Percentiles rank a stretch among this genome's conserved stretches.
These are phyloP conservation scores for Hypoxylon sp. DNA, from an alignment of 2,329 filamentous ascomycete genomes.

Conservation along the genomic window DNA sequence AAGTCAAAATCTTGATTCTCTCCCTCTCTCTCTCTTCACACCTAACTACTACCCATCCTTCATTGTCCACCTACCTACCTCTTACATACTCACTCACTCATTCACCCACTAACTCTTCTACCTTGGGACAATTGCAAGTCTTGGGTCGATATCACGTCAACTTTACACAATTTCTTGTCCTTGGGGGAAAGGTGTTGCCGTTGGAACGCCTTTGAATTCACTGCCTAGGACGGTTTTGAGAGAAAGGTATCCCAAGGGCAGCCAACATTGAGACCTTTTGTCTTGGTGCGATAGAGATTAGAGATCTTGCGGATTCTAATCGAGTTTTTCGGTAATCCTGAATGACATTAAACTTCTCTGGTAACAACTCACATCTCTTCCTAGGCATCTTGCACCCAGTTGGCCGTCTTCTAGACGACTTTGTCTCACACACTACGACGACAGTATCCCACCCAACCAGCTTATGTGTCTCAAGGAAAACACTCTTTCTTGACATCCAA, in stretches of 20 bases:
- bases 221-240: conserved; percentile 25
- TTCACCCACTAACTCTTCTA: conserved; percentile 10
- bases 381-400: conserved; percentile 12
- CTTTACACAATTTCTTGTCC: conserved; percentile 25
- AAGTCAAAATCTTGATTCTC: conserved; percentile 6
- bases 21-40: neutral
- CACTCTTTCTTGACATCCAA: conserved; percentile 4
- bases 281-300: conserved; percentile 21
- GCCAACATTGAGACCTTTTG: conserved; percentile 15
- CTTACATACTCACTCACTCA: neutral
- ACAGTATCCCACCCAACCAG: conserved; percentile 11
- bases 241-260: conserved; percentile 22
- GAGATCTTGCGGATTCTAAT: conserved; percentile 15
- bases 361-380: neutral
- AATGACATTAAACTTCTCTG: neutral
- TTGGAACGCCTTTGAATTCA: conserved; percentile 38
- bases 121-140: conserved; percentile 33
- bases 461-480: conserved; percentile 8
- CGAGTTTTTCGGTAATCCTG: conserved; percentile 22
- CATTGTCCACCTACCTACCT: conserved; percentile 3
- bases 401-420: conserved; percentile 9
- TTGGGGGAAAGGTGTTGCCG: conserved; percentile 28
- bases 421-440: conserved; percentile 15
- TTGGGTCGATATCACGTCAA: conserved; percentile 25
- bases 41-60: conserved; percentile 3